phyloP scores from a whole-genome alignment of 2,329 filamentous ascomycete genomes.

The Aspergillus fumigatus region DNA sequence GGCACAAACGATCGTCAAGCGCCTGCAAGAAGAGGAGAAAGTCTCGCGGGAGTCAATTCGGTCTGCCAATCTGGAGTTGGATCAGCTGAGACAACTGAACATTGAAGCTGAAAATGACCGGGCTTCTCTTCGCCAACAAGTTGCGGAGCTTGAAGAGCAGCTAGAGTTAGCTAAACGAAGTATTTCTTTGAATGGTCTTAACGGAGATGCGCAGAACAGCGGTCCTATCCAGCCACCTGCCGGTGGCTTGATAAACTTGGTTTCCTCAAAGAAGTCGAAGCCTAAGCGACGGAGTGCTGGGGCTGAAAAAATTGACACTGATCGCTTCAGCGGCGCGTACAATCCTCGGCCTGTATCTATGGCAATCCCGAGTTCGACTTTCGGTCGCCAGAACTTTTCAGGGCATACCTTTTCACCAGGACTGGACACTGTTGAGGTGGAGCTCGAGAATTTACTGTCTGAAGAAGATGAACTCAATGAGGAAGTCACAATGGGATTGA shows the following conservation, averaged over 20 bases:
- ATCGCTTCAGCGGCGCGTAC: constrained; percentile 87
- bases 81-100: constrained; percentile 70
- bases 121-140: constrained; percentile 75
- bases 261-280: constrained; percentile 96
- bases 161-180: constrained; percentile 79
- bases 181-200: constrained; percentile 62
- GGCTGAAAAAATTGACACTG: constrained; percentile 75
- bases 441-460: constrained; percentile 87
- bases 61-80: constrained; percentile 73
- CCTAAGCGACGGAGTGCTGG: constrained; percentile 74
- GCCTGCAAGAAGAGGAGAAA: constrained; percentile 91
- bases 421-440: constrained; percentile 87
- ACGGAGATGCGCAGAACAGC: constrained; percentile 63
- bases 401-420: constrained; percentile 74
- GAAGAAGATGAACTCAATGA: constrained; percentile 96
- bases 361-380: constrained; percentile 59
- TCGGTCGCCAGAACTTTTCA: constrained; percentile 66
- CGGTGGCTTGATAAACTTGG: constrained; percentile 88
- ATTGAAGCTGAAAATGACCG: constrained; percentile 80
- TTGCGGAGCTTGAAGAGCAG: constrained; percentile 86
- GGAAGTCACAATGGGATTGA: constrained; percentile 92
- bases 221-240: constrained; percentile 50
- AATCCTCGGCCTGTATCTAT: constrained; percentile 95
- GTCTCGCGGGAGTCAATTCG: constrained; percentile 78
- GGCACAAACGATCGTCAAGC: constrained; percentile 82